Evolutionary conservation across 1,139 yeast genomes (phyloP).

Genomic region (Debaryomyces nepalensis): DNA sequence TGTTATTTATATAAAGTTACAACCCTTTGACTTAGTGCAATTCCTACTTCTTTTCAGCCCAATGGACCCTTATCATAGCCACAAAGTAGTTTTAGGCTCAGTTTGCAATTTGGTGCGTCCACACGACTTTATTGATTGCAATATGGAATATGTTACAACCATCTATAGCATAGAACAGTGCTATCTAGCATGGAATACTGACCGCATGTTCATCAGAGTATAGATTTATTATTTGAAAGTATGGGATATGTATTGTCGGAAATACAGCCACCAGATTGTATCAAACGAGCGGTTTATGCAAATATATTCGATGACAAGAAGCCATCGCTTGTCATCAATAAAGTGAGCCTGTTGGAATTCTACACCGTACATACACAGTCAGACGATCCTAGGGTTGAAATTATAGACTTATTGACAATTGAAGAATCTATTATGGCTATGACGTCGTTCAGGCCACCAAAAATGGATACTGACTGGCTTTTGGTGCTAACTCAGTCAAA

Average conservation of each 20-base stretch:
- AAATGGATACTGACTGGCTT: constrained; percentile 20
- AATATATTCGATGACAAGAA: constrained; percentile 15
- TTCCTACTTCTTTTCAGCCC: neutral
- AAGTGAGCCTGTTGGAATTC: constrained; percentile 25
- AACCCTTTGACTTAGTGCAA: neutral
- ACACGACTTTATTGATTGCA: constrained; percentile 10
- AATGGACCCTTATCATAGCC: constrained; percentile 8
- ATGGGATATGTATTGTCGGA: constrained; percentile 29
- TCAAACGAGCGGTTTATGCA: constrained; percentile 21
- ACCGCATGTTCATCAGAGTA: neutral
- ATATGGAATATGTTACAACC: too few species aligned
- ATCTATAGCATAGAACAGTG: too few species aligned
- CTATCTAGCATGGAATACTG: neutral
- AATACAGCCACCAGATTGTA: constrained; percentile 22
- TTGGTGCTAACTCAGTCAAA: constrained; percentile 23
- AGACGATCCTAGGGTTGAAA: constrained; percentile 9
- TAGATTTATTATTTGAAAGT: neutral
- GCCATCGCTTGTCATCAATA: constrained; percentile 25
- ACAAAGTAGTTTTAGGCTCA: constrained; percentile 1
- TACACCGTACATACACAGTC: constrained; percentile 14
- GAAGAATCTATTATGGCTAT: constrained; percentile 25
- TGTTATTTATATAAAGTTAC: neutral
- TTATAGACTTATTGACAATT: constrained; percentile 20
- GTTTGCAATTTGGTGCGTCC: constrained; percentile 5
- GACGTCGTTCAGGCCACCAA: constrained; percentile 19